Evolutionary conservation across 1,284 basidiomycete genomes (phyloP), one percentile per base, ranked within the genome.

Genomic region (Mycosarcoma maydis): DNA sequence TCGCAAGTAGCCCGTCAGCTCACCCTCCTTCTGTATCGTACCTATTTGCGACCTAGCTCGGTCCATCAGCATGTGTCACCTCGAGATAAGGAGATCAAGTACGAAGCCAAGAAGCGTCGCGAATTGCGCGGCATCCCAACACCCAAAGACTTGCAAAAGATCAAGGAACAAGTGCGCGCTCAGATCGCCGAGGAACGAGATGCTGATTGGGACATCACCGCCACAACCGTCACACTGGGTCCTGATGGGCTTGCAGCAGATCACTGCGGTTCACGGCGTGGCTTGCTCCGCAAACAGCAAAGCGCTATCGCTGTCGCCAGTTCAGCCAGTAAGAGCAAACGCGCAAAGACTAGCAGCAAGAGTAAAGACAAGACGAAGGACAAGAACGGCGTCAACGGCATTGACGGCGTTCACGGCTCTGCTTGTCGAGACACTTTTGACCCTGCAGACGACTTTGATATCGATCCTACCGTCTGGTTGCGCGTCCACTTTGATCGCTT

Each of bases 401-500:
- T n/a, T n/a, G n/a, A n/a, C n/a, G n/a, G n/a, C n/a, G 27, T 49
- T 20, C 65, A 52, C 32, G 7, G 40, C 13, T 38, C 19, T 19
- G 17, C 36, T 14, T 16, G 16, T 34, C 51, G 17, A 24, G 67
- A 64, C 17, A 51, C 37, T 2, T 56, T 65, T 30, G 68, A 72
- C 23, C 62, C 69, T 6, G 57, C 48, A 27, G 64, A 72, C 30
- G 65, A 58, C 37, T 60, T 57, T 20, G 72, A 72, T 4, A 73
- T 76, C 36, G 76, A 76, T 42, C 57, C 69, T 19, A 84, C 85
- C 3, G 86, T 90, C 20, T 90, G 90, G 83, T 90, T 94, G 78
- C 88, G 90, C 40, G 87, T 97, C 50, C 94, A 96, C 83, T 90
- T 89, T 77, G 90, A 94, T 72, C 90, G 88, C 71, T 95, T 94